These are phyloP conservation scores for Macroventuria anomochaeta DNA, from an alignment of 2,329 filamentous ascomycete genomes.

Conservation along the genomic window DNA sequence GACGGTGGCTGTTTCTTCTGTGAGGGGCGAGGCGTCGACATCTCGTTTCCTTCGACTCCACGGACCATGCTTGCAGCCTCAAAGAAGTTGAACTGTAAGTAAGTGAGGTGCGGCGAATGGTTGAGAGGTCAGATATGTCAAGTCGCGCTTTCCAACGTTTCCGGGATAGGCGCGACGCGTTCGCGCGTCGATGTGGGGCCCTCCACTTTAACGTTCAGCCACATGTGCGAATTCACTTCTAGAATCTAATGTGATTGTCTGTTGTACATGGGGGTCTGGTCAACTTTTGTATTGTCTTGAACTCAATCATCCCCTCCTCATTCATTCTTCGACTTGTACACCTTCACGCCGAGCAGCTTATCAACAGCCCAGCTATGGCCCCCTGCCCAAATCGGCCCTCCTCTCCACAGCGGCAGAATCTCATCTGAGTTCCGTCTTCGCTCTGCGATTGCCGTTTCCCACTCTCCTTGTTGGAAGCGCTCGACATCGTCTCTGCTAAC, in stretches of 20 bases:
- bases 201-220: constrained; percentile 5
- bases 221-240: not conserved
- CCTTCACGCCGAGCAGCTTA: constrained; percentile 26
- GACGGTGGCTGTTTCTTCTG: constrained; percentile 56
- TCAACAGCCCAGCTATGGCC: constrained; percentile 32
- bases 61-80: constrained; percentile 47
- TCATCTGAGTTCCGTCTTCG: constrained; percentile 22
- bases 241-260: not conserved
- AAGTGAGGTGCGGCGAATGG: constrained; percentile 1
- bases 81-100: not conserved
- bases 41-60: constrained; percentile 56
- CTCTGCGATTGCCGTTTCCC: constrained; percentile 23
- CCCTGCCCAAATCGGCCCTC: constrained; percentile 27
- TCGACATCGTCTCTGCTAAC: constrained; percentile 31
- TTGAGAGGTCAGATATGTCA: not conserved
- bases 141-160: constrained; percentile 11
- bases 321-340: constrained; percentile 26
- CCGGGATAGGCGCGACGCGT: constrained; percentile 12
- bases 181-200: constrained; percentile 8
- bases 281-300: not conserved
- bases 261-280: not conserved
- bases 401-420: constrained; percentile 32
- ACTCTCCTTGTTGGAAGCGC: constrained; percentile 31
- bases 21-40: constrained; percentile 53
- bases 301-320: constrained; percentile 1